These are phyloP conservation scores for Pseudozyma hubeiensis DNA, from an alignment of 1,284 basidiomycete genomes.

Conservation along the genomic window DNA sequence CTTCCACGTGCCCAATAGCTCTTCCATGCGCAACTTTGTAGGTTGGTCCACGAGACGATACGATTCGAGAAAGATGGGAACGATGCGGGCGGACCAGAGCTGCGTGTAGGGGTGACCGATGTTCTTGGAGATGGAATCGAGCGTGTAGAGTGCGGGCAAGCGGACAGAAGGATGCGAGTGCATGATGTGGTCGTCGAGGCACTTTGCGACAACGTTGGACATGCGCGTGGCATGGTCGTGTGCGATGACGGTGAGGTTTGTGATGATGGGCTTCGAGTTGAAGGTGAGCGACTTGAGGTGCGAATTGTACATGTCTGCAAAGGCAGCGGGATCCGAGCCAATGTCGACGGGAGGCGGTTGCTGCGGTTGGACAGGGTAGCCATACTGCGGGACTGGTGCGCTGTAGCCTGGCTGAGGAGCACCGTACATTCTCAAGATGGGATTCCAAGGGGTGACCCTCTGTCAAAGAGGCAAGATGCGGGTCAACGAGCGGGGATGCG, in stretches of 20 bases:
- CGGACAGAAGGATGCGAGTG: conserved; percentile 79
- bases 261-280: conserved; percentile 96
- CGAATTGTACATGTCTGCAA: conserved; percentile 74
- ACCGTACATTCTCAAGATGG: conserved; percentile 26
- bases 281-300: conserved; percentile 87
- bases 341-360: conserved; percentile 21
- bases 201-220: conserved; percentile 85
- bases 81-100: conserved; percentile 61
- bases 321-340: conserved; percentile 74
- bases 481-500: not conserved
- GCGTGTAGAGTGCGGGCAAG: conserved; percentile 90
- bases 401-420: conserved; percentile 30
- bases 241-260: conserved; percentile 91
- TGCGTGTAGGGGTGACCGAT: conserved; percentile 64
- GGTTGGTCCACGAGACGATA: conserved; percentile 66
- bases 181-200: conserved; percentile 87
- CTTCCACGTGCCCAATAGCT: conserved; percentile 66
- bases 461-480: conserved; percentile 11
- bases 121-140: conserved; percentile 82
- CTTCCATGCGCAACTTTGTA: conserved; percentile 64
- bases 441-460: not conserved
- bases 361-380: conserved; percentile 20
- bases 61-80: conserved; percentile 64
- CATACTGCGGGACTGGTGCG: conserved; percentile 27
- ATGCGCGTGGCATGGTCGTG: conserved; percentile 82